Conservation (phyloP, 208 protist species). For the Naegleria fowleri region DNA sequence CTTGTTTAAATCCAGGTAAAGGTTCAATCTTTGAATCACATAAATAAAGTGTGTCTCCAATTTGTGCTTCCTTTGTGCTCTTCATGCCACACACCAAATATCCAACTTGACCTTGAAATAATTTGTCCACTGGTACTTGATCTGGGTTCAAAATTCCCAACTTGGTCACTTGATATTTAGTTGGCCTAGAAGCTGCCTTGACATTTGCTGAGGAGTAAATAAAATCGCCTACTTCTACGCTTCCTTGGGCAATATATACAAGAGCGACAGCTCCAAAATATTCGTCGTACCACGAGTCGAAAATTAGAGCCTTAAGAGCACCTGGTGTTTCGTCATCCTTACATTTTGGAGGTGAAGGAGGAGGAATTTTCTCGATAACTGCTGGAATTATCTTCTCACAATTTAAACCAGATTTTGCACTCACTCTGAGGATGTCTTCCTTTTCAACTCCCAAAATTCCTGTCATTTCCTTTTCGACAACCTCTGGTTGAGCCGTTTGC, state of each 20-base stretch:
- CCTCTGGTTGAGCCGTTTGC: constrained; percentile 58
- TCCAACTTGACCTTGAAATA: constrained; percentile 87
- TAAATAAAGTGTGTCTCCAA: constrained; percentile 87
- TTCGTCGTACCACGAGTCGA: constrained; percentile 85
- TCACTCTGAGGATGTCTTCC: constrained; percentile 73
- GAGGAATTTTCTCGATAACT: constrained; percentile 80
- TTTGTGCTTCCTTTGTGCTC: constrained; percentile 67
- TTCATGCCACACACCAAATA: constrained; percentile 80
- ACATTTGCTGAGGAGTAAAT: constrained; percentile 30
- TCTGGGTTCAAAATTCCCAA: constrained; percentile 89
- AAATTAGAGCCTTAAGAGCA: constrained; percentile 84
- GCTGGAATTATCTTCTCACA: constrained; percentile 73
- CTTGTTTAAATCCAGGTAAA: constrained; percentile 43
- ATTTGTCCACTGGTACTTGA: constrained; percentile 59
- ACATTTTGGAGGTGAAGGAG: constrained; percentile 45
- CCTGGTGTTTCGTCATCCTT: constrained; percentile 47
- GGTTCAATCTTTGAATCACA: constrained; percentile 39
- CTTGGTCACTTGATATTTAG: constrained; percentile 71
- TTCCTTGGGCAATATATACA: constrained; percentile 32
- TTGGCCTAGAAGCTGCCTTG: constrained; percentile 38
- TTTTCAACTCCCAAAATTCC: constrained; percentile 70
- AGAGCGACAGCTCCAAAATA: constrained; percentile 75
- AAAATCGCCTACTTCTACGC: constrained; percentile 15
- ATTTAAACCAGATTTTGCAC: constrained; percentile 78
- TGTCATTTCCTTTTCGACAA: constrained; percentile 67